phyloP scores from a whole-genome alignment of 2,329 filamentous ascomycete genomes.

The Teratosphaeriaceae sp. region DNA sequence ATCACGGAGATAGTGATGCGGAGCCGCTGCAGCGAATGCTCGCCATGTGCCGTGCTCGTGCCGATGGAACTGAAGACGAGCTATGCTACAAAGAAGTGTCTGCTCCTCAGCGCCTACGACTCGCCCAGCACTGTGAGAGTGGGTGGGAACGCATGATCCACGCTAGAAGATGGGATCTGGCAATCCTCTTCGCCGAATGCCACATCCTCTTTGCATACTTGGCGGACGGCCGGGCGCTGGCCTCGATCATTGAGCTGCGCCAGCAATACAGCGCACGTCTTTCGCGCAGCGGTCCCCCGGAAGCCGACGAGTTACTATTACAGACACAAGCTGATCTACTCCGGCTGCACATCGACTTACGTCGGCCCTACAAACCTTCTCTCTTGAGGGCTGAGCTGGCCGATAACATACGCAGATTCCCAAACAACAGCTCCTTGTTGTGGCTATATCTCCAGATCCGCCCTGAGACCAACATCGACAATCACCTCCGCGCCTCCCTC shows the following conservation, averaged over 20 bases:
- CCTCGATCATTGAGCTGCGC: constrained; percentile 33
- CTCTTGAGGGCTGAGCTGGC: constrained; percentile 57
- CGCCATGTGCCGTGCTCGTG: constrained; percentile 17
- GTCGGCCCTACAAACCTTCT: constrained; percentile 60
- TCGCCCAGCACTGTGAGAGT: constrained; percentile 47
- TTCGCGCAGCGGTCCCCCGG: constrained; percentile 33
- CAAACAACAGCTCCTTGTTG: constrained; percentile 70
- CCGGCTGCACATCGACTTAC: constrained; percentile 56
- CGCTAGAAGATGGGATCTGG: constrained; percentile 40
- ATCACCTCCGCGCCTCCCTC: constrained; percentile 65
- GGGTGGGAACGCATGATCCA: constrained; percentile 53
- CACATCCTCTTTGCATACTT: constrained; percentile 64
- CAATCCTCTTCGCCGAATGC: constrained; percentile 54
- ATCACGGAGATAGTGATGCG: constrained; percentile 23
- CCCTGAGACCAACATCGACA: constrained; percentile 68
- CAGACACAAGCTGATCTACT: constrained; percentile 63
- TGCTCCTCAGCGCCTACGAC: constrained; percentile 41
- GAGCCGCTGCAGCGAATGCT: constrained; percentile 31
- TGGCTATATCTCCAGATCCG: constrained; percentile 68
- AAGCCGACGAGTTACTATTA: constrained; percentile 52
- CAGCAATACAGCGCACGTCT: constrained; percentile 37
- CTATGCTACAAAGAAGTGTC: not conserved
- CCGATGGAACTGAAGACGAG: not conserved
- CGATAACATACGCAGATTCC: constrained; percentile 58
- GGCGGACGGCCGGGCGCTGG: constrained; percentile 32